These are phyloP conservation scores for Cladosporium halotolerans DNA, from an alignment of 2,329 filamentous ascomycete species.

Conservation along the genomic window DNA sequence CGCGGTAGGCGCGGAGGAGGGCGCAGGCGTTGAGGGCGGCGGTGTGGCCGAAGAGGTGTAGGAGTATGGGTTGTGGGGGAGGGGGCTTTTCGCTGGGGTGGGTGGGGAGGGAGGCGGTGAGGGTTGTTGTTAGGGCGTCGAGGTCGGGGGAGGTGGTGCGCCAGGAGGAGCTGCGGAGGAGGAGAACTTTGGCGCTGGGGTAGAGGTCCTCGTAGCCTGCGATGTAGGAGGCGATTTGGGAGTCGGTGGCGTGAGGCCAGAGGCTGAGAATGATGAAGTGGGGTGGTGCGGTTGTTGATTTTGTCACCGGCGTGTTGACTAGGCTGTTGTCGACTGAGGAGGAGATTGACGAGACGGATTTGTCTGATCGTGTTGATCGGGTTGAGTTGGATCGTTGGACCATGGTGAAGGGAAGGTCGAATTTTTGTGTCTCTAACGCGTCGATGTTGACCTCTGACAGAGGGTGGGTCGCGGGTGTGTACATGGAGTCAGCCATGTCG, in stretches of 20 bases:
- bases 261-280: conserved; percentile 22
- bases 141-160: conserved; percentile 3
- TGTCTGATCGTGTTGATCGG: conserved; percentile 10
- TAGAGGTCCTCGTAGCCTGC: conserved; percentile 24
- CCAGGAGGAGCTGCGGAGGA: conserved; percentile 16
- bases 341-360: conserved; percentile 4
- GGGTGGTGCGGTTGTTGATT: conserved; percentile 15
- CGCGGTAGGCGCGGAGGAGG: conserved; percentile 22
- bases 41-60: conserved; percentile 24
- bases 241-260: conserved; percentile 22
- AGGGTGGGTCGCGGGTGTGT: neutral
- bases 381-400: conserved; percentile 8
- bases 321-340: conserved; percentile 9
- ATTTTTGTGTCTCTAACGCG: conserved; percentile 6
- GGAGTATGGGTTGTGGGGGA: conserved; percentile 12
- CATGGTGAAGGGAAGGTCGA: conserved; percentile 1
- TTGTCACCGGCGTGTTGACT: conserved; percentile 3
- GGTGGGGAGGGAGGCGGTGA: conserved; percentile 12
- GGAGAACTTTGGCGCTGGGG: conserved; percentile 19
- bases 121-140: conserved; percentile 4
- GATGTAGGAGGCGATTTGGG: conserved; percentile 24
- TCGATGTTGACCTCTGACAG: conserved; percentile 8
- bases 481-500: neutral
- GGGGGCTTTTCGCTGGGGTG: neutral
- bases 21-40: conserved; percentile 20